These are phyloP conservation scores for Phytophthora multivora DNA, from an alignment of 352 stramenopile species.

Conservation along the genomic window DNA sequence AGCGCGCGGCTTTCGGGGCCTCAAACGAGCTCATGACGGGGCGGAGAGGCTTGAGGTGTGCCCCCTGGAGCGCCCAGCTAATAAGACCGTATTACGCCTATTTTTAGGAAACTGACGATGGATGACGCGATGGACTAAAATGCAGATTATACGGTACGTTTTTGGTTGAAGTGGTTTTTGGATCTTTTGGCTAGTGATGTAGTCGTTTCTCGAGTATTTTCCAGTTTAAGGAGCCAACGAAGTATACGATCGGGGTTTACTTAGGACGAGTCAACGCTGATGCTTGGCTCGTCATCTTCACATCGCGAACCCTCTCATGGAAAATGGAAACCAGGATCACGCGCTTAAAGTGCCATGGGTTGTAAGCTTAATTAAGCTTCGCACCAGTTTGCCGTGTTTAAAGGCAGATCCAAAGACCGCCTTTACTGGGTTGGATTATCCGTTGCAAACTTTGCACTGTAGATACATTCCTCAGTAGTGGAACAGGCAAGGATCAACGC, in stretches of 20 bases:
- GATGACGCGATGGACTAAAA: conserved; percentile 1
- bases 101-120: not conserved
- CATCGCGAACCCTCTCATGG: conserved; percentile 15
- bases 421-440: too few species aligned
- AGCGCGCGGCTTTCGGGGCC: conserved; percentile 10
- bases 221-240: too few species aligned
- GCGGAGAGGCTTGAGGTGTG: conserved; percentile 6
- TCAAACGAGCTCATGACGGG: conserved; percentile 47
- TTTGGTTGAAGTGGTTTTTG: not conserved
- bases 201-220: too few species aligned
- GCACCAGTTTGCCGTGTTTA: too few species aligned
- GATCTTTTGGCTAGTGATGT: too few species aligned
- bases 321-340: conserved; percentile 5
- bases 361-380: too few species aligned
- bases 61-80: not conserved
- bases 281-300: conserved; percentile 9
- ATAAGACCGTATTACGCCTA: conserved; percentile 3
- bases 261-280: not conserved
- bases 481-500: too few species aligned
- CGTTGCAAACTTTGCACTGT: too few species aligned
- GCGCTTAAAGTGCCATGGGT: not conserved
- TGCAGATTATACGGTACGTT: not conserved
- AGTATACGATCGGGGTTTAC: too few species aligned
- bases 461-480: too few species aligned
- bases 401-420: too few species aligned